Evolutionary conservation across 257 asterid species (phyloP), one percentile per base, ranked within the genome.

Genomic region (Solanum chiquidenum): DNA sequence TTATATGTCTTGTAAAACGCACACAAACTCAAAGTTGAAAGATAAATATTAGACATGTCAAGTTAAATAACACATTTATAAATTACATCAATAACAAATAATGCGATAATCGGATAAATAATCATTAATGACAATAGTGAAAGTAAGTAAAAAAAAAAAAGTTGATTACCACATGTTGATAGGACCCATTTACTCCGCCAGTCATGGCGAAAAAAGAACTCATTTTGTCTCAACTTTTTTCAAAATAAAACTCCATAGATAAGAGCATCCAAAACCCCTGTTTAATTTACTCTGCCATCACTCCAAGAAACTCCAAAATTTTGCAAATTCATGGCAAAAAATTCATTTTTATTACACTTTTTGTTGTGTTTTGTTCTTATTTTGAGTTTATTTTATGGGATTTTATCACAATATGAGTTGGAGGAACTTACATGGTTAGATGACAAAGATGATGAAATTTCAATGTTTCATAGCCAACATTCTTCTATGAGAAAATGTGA

Each of bases 361-460:
- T 86, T 88, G 40, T 91, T 90, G 88, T 83, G 84, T 49, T 73
- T 58, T 49, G 34, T 86, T 60, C 20, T 88, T 23, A 46, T 37
- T 35, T 42, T 46, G 29, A 55, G 55, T 58, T 82, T 75, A 18
- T 37, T 49, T 74, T 74, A 83, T 55, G 88, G 42, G 44, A 20
- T 6, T 49, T 91, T 91, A 37, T 90, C 95, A 80, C 87, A 21
- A 46, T 91, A 92, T 49, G 94, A 92, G 34, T 87, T 91, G 42
- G 92, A 93, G 58, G 94, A 96, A 85, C 88, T 94, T 64, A 92
- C 91, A 33, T 92, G 95, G 98, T 86, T 94, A 34, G 94, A 91
- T 86, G 95, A 89, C 37, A 91, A 87, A 64, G 95, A 94, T 27
- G 94, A 92, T 75, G 96, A 92, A 55, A 86, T 93, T 4, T 90